phyloP scores from a whole-genome alignment of 176 grass and related monocot species.

The Carex kokanica region DNA sequence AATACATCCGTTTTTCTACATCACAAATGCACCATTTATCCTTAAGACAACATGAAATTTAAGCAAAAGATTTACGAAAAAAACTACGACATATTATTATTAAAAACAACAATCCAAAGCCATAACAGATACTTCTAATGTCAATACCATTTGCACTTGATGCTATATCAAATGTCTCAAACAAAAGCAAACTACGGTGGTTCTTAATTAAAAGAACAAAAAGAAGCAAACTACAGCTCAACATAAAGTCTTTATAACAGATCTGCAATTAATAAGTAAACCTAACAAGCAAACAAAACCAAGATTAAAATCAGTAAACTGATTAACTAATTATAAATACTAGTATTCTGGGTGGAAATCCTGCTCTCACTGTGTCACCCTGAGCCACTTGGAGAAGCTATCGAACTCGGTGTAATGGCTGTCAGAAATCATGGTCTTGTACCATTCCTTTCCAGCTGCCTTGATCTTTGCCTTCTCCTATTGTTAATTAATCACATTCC shows the following conservation, averaged over 20 bases:
- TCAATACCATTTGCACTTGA: neutral
- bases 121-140: neutral
- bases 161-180: too few relatives aligned
- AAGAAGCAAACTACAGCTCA: neutral
- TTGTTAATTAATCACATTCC: neutral
- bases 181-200: too few relatives aligned
- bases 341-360: neutral
- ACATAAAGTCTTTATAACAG: neutral
- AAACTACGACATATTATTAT: too few relatives aligned
- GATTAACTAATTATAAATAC: neutral
- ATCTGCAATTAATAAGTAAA: neutral
- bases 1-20: too few relatives aligned
- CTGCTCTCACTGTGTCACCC: constrained; percentile 45
- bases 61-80: too few relatives aligned
- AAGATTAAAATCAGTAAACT: neutral
- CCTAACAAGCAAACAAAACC: neutral
- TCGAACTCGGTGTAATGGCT: constrained; percentile 49
- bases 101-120: neutral
- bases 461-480: constrained; percentile 34
- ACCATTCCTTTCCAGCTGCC: constrained; percentile 62
- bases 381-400: constrained; percentile 72
- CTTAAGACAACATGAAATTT: too few relatives aligned
- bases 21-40: too few relatives aligned
- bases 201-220: too few relatives aligned
- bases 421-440: constrained; percentile 80